Evolutionary conservation across 371 early-diverging fungal genomes (phyloP).

Genomic region (Chytridium lagenaria): DNA sequence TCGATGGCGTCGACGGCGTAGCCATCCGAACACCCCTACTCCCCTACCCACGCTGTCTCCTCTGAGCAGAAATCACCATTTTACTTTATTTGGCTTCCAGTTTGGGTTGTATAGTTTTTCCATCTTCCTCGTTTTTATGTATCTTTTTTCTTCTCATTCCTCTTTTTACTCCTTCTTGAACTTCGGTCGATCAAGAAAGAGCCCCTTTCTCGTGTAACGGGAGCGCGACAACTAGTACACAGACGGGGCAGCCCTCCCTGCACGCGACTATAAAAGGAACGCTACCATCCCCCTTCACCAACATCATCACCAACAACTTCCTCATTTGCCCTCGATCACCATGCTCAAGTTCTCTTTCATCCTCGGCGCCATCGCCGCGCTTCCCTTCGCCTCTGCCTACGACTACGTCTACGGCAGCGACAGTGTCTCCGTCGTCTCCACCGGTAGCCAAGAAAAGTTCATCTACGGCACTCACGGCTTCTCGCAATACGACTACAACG

Average conservation of each 20-base stretch:
- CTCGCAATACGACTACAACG: not conserved
- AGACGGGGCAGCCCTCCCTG: not conserved
- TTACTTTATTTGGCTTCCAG: too few relatives aligned
- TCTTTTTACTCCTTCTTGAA: not conserved
- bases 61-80: too few relatives aligned
- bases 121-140: too few relatives aligned
- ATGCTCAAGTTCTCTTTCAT: not conserved
- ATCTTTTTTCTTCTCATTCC: too few relatives aligned
- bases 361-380: not conserved
- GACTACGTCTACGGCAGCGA: not conserved
- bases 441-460: not conserved
- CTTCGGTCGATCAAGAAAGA: not conserved
- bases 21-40: too few relatives aligned
- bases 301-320: too few relatives aligned
- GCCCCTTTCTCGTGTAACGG: not conserved
- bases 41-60: too few relatives aligned
- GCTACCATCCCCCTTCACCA: not conserved
- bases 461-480: not conserved
- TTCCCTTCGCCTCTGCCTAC: not conserved
- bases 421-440: not conserved
- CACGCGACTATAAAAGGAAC: not conserved
- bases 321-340: too few relatives aligned
- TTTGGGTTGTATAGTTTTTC: too few relatives aligned
- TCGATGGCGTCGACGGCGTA: too few relatives aligned
- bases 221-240: not conserved